Conservation (phyloP, 352 stramenopile species). For the Pythium aquatile region DNA sequence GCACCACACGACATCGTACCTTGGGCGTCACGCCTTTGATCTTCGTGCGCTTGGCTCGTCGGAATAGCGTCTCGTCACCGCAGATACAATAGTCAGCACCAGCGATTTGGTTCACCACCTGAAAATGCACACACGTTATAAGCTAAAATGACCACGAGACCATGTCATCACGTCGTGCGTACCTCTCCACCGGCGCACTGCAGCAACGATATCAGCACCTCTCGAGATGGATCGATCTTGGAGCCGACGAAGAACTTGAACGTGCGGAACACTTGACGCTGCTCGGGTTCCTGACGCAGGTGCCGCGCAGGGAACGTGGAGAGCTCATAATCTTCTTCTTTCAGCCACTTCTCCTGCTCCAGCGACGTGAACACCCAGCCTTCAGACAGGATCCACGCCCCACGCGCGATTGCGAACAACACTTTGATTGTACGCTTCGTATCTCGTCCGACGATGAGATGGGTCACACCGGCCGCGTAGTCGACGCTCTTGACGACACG, state of each 20-base stretch:
- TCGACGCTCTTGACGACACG: slow-evolving; percentile 80
- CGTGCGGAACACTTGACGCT: slow-evolving; percentile 54
- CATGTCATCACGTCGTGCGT: neutral
- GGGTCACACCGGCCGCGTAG: slow-evolving; percentile 67
- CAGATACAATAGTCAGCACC: slow-evolving; percentile 65
- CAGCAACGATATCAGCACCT: slow-evolving; percentile 71
- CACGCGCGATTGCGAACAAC: slow-evolving; percentile 77
- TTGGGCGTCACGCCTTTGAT: slow-evolving; percentile 66
- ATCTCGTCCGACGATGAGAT: slow-evolving; percentile 69
- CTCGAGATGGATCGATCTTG: slow-evolving; percentile 67
- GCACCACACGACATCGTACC: slow-evolving; percentile 27
- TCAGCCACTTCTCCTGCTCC: slow-evolving; percentile 68
- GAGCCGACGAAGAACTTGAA: slow-evolving; percentile 74
- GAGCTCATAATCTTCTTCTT: slow-evolving; percentile 67
- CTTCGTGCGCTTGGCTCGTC: slow-evolving; percentile 50
- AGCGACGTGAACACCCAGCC: slow-evolving; percentile 77
- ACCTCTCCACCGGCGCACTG: slow-evolving; percentile 79
- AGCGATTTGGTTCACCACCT: slow-evolving; percentile 79
- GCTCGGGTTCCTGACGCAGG: slow-evolving; percentile 41
- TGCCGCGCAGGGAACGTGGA: slow-evolving; percentile 49
- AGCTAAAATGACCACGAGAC: neutral
- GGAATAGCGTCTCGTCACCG: slow-evolving; percentile 56
- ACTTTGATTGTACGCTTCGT: slow-evolving; percentile 83
- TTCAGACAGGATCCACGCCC: slow-evolving; percentile 79
- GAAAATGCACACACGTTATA: neutral